phyloP scores from a whole-genome alignment of 129 eudicot genomes.

The Helianthus tuberosus region DNA sequence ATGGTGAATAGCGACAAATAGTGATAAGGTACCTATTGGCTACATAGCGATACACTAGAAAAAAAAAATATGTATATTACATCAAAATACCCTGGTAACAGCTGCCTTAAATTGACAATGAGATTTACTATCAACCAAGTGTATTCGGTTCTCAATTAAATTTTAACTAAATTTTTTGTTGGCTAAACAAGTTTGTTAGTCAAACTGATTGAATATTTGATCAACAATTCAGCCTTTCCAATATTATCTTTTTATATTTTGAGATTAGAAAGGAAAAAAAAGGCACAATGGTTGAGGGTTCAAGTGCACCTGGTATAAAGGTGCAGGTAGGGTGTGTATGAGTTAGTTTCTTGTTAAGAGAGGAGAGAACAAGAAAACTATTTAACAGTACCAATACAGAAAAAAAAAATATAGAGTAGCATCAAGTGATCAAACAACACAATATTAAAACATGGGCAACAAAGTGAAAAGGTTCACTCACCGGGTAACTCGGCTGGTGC shows the following conservation, averaged over 20 bases:
- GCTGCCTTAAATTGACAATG: background rate
- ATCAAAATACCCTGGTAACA: no score
- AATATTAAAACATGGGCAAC: constrained; percentile 7
- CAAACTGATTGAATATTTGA: background rate
- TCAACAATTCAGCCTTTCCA: background rate
- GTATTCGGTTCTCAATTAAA: background rate
- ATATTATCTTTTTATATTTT: background rate
- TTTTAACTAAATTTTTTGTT: background rate
- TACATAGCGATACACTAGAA: no score
- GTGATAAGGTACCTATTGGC: no score
- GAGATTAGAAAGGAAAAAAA: background rate
- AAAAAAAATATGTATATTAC: no score
- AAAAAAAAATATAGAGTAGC: background rate
- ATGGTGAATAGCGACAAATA: no score
- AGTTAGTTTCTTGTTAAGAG: background rate
- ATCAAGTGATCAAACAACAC: background rate
- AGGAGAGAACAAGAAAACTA: background rate
- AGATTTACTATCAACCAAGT: background rate
- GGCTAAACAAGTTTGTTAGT: background rate
- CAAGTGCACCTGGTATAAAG: constrained; percentile 4
- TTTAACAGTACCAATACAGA: background rate
- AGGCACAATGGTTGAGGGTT: background rate
- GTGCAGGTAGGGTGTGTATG: background rate
- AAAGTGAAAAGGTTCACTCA: constrained; percentile 37
- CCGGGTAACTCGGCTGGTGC: constrained; percentile 80